Evolutionary conservation across 495 filamentous ascomycete species (phyloP), one percentile per base, ranked within the genome.

Genomic region (Podospora australis): DNA sequence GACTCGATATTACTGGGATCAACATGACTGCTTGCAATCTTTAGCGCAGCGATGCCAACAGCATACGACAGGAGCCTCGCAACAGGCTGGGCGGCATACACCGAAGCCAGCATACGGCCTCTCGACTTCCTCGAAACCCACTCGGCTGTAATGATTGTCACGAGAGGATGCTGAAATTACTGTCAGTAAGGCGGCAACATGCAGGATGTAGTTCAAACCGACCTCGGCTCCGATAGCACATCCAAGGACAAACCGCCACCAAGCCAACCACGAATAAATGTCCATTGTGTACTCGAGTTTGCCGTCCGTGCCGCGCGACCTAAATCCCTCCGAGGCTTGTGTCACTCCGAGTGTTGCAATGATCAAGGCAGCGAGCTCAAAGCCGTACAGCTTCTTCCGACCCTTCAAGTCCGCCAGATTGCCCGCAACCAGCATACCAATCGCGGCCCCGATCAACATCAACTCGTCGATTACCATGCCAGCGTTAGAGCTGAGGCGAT

Each of bases 41-140:
- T 13, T 7, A 80, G 36, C 13, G 74, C 74, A 13, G 68, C 59
- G 14, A 55, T 51, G 13, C 53, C 58, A 10, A 65, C 60, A 1
- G 59, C 46, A 19, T 47, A 56, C 9, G 68, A 80, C 3, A 75
- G 62, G 16, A 84, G 66, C 48, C 83, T 78, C 1, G 80, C 81
- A 7, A 83, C 54, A 1, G 80, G 74, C 44, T 83, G 81, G 74
- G 77, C 78, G 50, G 79, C 68, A 57, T 83, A 83, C 26, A 84
- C 73, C 4, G 70, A 70, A 4, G 76, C 78, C 60, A 84, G 66
- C 80, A 84, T 83, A 6, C 71, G 70, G 24, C 71, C 78, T 16
- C 81, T 24, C 4, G 58, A 71, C 40, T 74, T 73, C 2, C 70
- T 76, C 0, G 79, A 72, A 1, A 78, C 78, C 52, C 79, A 82